Percentiles rank a stretch among this genome's conserved stretches.
Conservation (phyloP, 2,329 filamentous ascomycete species). For the Zarea fungicola region DNA sequence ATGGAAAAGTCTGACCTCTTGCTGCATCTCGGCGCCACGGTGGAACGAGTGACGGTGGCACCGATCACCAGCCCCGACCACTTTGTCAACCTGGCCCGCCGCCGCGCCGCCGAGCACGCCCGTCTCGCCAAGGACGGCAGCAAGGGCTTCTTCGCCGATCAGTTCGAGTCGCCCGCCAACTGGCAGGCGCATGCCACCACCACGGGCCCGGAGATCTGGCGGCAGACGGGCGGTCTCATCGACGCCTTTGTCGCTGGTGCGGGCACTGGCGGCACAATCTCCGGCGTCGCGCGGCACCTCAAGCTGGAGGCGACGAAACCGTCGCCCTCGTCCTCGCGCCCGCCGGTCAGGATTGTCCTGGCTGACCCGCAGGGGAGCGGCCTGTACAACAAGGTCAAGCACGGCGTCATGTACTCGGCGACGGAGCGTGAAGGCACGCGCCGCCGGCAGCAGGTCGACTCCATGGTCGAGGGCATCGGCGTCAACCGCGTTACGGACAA, state of each 20-base stretch:
- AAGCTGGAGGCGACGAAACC: slow-evolving; percentile 61
- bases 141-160: slow-evolving; percentile 87
- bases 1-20: slow-evolving; percentile 86
- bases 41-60: slow-evolving; percentile 84
- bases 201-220: slow-evolving; percentile 86
- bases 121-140: slow-evolving; percentile 51
- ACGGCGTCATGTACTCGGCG: slow-evolving; percentile 90
- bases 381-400: slow-evolving; percentile 83
- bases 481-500: slow-evolving; percentile 93
- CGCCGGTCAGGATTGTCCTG: slow-evolving; percentile 62
- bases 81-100: slow-evolving; percentile 87
- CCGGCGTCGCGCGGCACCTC: slow-evolving; percentile 76
- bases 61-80: slow-evolving; percentile 91
- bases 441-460: slow-evolving; percentile 86
- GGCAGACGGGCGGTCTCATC: slow-evolving; percentile 67
- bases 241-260: slow-evolving; percentile 92
- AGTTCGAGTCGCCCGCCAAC: slow-evolving; percentile 90
- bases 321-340: no score
- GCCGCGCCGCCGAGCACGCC: slow-evolving; percentile 71
- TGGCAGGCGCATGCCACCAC: slow-evolving; percentile 75
- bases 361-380: slow-evolving; percentile 94
- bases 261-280: slow-evolving; percentile 89
- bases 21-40: slow-evolving; percentile 82
- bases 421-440: slow-evolving; percentile 90
- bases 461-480: slow-evolving; percentile 91